Percentiles rank a stretch among this genome's conserved stretches.
Conservation (phyloP, 257 asterid genomes). For the Nemophila menziesii region DNA sequence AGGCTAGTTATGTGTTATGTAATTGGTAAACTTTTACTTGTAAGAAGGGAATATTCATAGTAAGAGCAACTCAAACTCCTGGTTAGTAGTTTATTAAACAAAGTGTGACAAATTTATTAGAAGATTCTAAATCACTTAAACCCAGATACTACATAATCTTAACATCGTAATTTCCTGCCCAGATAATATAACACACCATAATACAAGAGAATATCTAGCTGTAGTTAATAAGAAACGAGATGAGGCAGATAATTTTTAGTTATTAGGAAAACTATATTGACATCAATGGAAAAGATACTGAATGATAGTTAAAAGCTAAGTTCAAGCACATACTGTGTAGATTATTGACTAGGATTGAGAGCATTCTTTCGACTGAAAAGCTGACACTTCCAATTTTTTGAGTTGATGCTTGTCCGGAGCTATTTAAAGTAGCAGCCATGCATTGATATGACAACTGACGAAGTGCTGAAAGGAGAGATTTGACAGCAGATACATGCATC, state of each 20-base stretch:
- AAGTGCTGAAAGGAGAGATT: constrained; percentile 88
- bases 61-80: not conserved
- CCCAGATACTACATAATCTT: not conserved
- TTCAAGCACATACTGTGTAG: constrained; percentile 60
- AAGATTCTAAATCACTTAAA: not conserved
- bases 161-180: not conserved
- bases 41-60: not conserved
- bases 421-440: constrained; percentile 51
- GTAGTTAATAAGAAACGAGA: not conserved
- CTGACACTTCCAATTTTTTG: constrained; percentile 74
- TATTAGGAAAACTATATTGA: too few species aligned
- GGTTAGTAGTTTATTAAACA: too few species aligned
- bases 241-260: not conserved
- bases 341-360: constrained; percentile 74
- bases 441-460: constrained; percentile 76
- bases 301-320: not conserved
- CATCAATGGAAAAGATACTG: not conserved
- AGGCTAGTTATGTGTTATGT: not conserved
- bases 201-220: not conserved
- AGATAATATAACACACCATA: too few species aligned
- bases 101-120: not conserved
- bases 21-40: not conserved
- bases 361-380: constrained; percentile 86
- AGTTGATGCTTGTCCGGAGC: constrained; percentile 60
- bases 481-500: constrained; percentile 87